Evolutionary conservation across 805 yeast genomes (phyloP), one percentile per base, ranked within the genome.

Genomic region (Metschnikowia lachancei): DNA sequence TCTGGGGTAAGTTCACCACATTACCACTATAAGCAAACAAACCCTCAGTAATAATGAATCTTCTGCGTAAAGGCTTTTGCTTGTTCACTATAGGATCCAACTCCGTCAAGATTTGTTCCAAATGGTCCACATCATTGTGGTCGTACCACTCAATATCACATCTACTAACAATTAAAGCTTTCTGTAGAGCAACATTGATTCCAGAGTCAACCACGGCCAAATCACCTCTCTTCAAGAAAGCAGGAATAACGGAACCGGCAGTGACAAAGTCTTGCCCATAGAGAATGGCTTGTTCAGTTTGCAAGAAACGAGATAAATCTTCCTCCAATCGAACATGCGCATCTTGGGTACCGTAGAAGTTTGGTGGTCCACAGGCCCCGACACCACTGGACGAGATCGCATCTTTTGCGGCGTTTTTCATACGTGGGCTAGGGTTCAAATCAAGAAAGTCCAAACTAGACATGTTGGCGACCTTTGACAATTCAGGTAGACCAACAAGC

Each of bases 361-460:
- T 95, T 36, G 97, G 95, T 4, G 99, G 98, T 34, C 98, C 97
- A 73, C 99, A 94, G 0, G 97, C 92, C 53, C 99, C 99, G 42
- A 94, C 97, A 62, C 99, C 99, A 49, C 85, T 81, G 47, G 74
- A 73, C 39, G 73, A 72, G 50, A 94, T 81, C 18, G 81, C 74
- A 26, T 70, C 63, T 43, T 78, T 75, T 4, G 90, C 89, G 11
- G 72, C 76, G 17, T 72, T 64, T 43, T 70, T 70, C 33, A 89
- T 72, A 13, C 52, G 62, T 17, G 66, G 65, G 55, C 77, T 67
- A 29, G 66, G 65, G 41, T 83, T 77, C 61, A 89, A 68, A 56
- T 82, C 78, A 60, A 88, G 74, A 55, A 84, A 83, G 66, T 92
- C 96, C 46, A 77, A 66, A 3, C 89, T 78, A 3, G 90, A 77